These are phyloP conservation scores for Cryptococcus floricola DNA, from an alignment of 1,284 basidiomycete genomes.

Conservation along the genomic window DNA sequence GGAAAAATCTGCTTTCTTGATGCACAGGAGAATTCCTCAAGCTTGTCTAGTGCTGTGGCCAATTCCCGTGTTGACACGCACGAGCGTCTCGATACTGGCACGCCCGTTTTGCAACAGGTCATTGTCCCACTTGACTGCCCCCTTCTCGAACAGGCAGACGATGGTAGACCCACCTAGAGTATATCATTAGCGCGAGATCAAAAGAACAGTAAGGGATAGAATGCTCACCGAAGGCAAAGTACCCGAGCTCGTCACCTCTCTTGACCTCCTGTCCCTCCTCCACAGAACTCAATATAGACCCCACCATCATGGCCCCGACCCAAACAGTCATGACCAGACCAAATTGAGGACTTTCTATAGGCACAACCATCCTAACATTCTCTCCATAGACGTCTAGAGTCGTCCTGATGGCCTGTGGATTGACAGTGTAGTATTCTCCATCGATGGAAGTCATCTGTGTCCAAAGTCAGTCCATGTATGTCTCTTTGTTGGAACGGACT, in stretches of 20 bases:
- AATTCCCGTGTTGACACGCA: slow-evolving; percentile 80
- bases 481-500: too few species aligned
- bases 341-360: slow-evolving; percentile 79
- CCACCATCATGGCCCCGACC: slow-evolving; percentile 92
- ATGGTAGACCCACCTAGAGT: slow-evolving; percentile 77
- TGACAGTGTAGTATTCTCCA: slow-evolving; percentile 91
- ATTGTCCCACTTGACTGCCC: slow-evolving; percentile 78
- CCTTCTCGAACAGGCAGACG: slow-evolving; percentile 79
- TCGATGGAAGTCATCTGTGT: slow-evolving; percentile 64
- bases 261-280: slow-evolving; percentile 71
- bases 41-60: slow-evolving; percentile 49
- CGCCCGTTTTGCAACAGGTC: slow-evolving; percentile 81
- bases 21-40: not conserved
- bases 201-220: not conserved
- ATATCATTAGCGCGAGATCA: slow-evolving; percentile 5
- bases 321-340: slow-evolving; percentile 86
- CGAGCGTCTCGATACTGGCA: slow-evolving; percentile 78
- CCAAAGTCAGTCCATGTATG: too few species aligned
- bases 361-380: slow-evolving; percentile 83
- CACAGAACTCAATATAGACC: slow-evolving; percentile 80
- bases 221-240: slow-evolving; percentile 81
- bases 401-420: slow-evolving; percentile 52
- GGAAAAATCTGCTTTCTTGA: too few species aligned
- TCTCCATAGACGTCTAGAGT: slow-evolving; percentile 88
- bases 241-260: slow-evolving; percentile 86